A percentile compares a stretch with the other conserved stretches of the same genome.
phyloP scores from a whole-genome alignment of 345 rosid species.

The Corymbia maculata region DNA sequence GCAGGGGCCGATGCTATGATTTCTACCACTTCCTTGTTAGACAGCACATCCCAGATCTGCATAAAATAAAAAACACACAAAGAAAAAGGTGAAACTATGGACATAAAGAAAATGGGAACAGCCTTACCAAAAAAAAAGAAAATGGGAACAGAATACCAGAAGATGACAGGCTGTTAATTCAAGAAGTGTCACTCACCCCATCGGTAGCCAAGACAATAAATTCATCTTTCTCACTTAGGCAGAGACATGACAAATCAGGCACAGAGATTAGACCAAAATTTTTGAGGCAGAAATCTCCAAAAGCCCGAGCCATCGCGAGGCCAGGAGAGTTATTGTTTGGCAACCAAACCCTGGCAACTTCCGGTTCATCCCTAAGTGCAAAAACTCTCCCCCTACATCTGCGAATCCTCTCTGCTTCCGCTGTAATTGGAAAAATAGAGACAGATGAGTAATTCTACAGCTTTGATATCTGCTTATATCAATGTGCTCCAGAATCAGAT shows the following conservation, averaged over 20 bases:
- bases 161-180: background rate
- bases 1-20: constrained; percentile 65
- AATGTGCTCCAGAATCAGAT: background rate
- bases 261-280: constrained; percentile 95
- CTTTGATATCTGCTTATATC: background rate
- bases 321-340: constrained; percentile 95
- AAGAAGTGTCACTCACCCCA: constrained; percentile 48
- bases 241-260: constrained; percentile 70
- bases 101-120: background rate
- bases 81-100: background rate
- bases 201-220: constrained; percentile 94
- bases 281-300: constrained; percentile 98
- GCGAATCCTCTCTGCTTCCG: constrained; percentile 90
- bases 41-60: constrained; percentile 95
- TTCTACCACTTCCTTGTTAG: constrained; percentile 80
- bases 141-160: background rate
- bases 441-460: background rate
- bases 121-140: too few relatives aligned
- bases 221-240: constrained; percentile 64
- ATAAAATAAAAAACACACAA: background rate
- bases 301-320: constrained; percentile 99
- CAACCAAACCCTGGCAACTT: constrained; percentile 93
- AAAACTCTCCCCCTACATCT: constrained; percentile 86
- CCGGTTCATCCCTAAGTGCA: constrained; percentile 95
- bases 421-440: constrained; percentile 22